Percentiles rank a stretch among this genome's conserved stretches.
These are phyloP conservation scores for Crithidia expoeki DNA, from an alignment of 208 protist genomes.

Conservation along the genomic window DNA sequence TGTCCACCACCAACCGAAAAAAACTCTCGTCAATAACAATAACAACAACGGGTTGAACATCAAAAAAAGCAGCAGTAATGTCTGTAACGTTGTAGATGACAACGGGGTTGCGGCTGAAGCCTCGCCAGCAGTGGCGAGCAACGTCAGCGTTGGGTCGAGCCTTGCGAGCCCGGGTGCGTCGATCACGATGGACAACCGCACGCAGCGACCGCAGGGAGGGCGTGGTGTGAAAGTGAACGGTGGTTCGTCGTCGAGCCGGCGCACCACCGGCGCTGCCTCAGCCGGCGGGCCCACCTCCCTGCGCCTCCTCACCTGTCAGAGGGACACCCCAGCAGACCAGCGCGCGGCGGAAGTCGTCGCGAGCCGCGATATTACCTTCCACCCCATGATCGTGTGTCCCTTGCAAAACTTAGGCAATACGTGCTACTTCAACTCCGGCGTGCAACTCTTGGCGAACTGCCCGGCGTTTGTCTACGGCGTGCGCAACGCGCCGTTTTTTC, in stretches of 20 bases:
- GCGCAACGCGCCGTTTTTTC: constrained; percentile 47
- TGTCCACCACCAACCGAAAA: too few relatives aligned
- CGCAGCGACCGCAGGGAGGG: not conserved
- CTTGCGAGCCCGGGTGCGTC: constrained; percentile 4
- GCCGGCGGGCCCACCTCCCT: not conserved
- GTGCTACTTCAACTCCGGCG: constrained; percentile 97
- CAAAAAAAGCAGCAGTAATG: too few relatives aligned
- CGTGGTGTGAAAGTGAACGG: not conserved
- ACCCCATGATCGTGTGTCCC: constrained; percentile 74
- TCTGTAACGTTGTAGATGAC: not conserved
- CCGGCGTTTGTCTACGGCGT: constrained; percentile 67
- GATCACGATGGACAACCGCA: not conserved
- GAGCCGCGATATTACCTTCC: constrained; percentile 29
- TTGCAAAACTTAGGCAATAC: constrained; percentile 97
- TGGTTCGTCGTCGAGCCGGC: not conserved
- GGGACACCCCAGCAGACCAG: constrained; percentile 17
- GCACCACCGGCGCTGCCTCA: not conserved
- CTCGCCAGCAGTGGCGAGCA: not conserved
- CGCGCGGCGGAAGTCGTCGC: constrained; percentile 27
- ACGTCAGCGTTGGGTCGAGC: constrained; percentile 8
- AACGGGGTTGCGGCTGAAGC: not conserved
- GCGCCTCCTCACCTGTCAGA: constrained; percentile 12
- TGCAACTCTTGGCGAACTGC: constrained; percentile 95
- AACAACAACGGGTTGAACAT: not conserved
- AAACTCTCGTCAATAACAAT: not conserved